Base-by-base conservation (phyloP, 2,329 filamentous ascomycete genomes). In the Colletotrichum phormii region DNA sequence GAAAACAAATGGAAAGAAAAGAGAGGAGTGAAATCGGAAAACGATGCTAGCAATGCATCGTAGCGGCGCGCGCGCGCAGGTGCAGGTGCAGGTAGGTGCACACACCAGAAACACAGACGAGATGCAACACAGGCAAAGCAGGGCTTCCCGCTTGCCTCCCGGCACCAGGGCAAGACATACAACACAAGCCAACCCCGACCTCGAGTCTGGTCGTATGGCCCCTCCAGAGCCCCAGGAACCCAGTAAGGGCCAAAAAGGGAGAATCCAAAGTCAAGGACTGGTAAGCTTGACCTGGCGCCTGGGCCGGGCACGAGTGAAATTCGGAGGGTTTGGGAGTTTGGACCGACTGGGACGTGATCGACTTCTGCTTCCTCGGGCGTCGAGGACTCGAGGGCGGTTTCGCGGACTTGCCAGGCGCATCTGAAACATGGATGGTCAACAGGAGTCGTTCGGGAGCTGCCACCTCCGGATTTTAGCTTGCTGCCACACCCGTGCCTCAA, bases 391-490 rank as follows among this genome's bases (percentile, higher is more conserved):
- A 67, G 59, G 57, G 57, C 65, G 55, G 70, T 73, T 69, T 74
- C 72, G 72, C 49, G 69, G 64, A 66, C 64, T 70, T 60, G 61
- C 69, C 61, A 69, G 64, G 68, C 64, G 60, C 70, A 73, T 74
- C 65, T 74, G 72, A 74, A 74, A 74, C 72, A 70, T 62, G 70
- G 72, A 65, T 51, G 55, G 65, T 66, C 62, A 58, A 54, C 67
- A 73, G 66, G 75, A 74, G 75, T 71, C 71, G 64, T 76, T 77
- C 78, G 80, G 80, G 76, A 80, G 62, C 75, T 74, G 78, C 75
- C 79, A 79, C 66, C 78, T 81, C 80, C 79, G 80, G 75, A 72
- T 76, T 66, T 72, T 72, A 73, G 71, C 58, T 67, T 72, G 68
- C 68, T 69, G 64, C 64, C 59, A 57, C 51, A 66, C 54, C 58